phyloP scores from a whole-genome alignment of 108 stramenopile species.

The Mediolabrus comicus region DNA sequence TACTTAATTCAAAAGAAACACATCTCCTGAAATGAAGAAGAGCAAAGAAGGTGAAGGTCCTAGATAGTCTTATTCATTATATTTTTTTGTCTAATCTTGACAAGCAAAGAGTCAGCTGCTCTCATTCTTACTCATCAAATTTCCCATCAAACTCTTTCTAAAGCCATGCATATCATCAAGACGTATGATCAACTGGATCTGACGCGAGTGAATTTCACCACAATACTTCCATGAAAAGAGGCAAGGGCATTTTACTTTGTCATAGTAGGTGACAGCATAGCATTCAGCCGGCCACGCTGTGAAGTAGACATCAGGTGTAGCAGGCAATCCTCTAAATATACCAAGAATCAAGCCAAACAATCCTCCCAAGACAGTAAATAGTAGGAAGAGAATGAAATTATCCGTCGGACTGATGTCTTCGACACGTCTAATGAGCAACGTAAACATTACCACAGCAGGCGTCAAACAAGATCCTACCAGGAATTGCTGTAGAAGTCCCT shows the following conservation, averaged over 20 bases:
- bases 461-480: slow-evolving; percentile 16
- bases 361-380: slow-evolving; percentile 22
- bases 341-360: slow-evolving; percentile 22
- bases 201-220: slow-evolving; percentile 30
- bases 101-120: too few species aligned
- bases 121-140: slow-evolving; percentile 2
- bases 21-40: too few species aligned
- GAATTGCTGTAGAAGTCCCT: slow-evolving; percentile 29
- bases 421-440: slow-evolving; percentile 16
- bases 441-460: slow-evolving; percentile 2
- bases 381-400: not conserved
- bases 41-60: too few species aligned
- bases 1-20: too few species aligned
- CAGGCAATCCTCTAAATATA: slow-evolving; percentile 29
- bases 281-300: slow-evolving; percentile 22
- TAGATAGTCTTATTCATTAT: too few species aligned
- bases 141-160: slow-evolving; percentile 16
- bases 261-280: slow-evolving; percentile 23
- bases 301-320: not conserved
- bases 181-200: slow-evolving; percentile 20
- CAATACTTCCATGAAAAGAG: slow-evolving; percentile 35
- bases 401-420: not conserved
- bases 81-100: too few species aligned
- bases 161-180: slow-evolving; percentile 28
- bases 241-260: slow-evolving; percentile 32